Conservation (phyloP, 2,329 filamentous ascomycete genomes). For the Gnomoniopsis sp. region DNA sequence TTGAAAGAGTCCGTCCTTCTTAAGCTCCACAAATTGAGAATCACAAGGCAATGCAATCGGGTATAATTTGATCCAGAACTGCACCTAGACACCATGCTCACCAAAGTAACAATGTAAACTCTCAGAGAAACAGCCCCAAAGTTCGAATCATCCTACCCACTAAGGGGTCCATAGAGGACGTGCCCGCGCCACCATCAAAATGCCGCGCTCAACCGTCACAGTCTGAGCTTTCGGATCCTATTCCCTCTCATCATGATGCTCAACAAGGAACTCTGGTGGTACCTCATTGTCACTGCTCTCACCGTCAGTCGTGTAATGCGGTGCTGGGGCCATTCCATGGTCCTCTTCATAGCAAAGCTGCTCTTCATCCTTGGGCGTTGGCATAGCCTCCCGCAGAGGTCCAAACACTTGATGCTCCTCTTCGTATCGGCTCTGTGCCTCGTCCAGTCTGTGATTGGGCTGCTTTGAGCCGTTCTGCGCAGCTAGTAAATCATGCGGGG, state of each 20-base stretch:
- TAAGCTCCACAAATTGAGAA: too few relatives aligned
- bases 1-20: too few relatives aligned
- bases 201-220: background rate
- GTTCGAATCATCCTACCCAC: background rate
- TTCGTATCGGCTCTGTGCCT: background rate
- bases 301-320: slow-evolving; percentile 15
- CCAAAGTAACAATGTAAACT: background rate
- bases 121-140: too few relatives aligned
- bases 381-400: background rate
- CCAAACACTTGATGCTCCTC: slow-evolving; percentile 18
- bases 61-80: background rate
- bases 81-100: background rate
- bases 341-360: background rate
- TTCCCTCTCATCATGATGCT: slow-evolving; percentile 31
- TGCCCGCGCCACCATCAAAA: background rate
- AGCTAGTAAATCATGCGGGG: slow-evolving; percentile 38
- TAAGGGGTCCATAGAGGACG: background rate
- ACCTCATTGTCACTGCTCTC: slow-evolving; percentile 46
- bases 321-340: background rate
- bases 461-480: slow-evolving; percentile 23
- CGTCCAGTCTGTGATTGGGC: background rate
- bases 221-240: background rate
- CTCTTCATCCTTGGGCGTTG: background rate
- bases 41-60: too few relatives aligned
- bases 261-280: slow-evolving; percentile 49